Percentiles rank a stretch among this genome's conserved stretches.
phyloP scores from a whole-genome alignment of 148 eudicot genomes.

The Chenopodium formosanum region DNA sequence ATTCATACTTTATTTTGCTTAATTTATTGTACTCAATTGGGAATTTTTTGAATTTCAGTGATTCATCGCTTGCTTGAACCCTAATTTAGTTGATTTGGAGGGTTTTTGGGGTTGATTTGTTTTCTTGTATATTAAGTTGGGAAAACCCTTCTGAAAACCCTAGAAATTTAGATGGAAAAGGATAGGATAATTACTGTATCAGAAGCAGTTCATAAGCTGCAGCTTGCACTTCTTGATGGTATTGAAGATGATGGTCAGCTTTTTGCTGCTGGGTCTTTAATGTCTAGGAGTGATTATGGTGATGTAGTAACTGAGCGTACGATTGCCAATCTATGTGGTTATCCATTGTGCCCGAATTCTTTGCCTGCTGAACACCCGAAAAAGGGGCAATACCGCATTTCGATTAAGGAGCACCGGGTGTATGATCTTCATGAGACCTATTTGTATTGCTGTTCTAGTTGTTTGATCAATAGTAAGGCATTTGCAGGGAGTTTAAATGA shows the following conservation, averaged over 20 bases:
- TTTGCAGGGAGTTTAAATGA: slow-evolving; percentile 65
- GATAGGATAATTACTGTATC: slow-evolving; percentile 38
- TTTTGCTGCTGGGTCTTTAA: slow-evolving; percentile 63
- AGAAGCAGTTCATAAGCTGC: slow-evolving; percentile 70
- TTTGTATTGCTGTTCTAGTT: slow-evolving; percentile 69
- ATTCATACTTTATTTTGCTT: background rate
- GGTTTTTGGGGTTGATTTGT: background rate
- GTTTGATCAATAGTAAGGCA: slow-evolving; percentile 67
- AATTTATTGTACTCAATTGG: background rate
- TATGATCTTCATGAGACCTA: slow-evolving; percentile 85
- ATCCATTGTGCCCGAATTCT: slow-evolving; percentile 69
- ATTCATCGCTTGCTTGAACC: background rate
- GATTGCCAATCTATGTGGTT: slow-evolving; percentile 64
- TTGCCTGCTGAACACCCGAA: slow-evolving; percentile 54
- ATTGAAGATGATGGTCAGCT: slow-evolving; percentile 56
- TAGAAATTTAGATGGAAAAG: slow-evolving; percentile 42
- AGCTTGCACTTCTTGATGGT: slow-evolving; percentile 71
- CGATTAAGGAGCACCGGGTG: slow-evolving; percentile 86
- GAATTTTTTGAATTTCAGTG: background rate
- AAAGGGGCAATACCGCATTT: slow-evolving; percentile 75
- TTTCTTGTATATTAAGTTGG: background rate
- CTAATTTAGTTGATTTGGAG: background rate
- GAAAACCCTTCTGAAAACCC: slow-evolving; percentile 7
- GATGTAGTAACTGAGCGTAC: slow-evolving; percentile 88
- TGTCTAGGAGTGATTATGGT: slow-evolving; percentile 63